A percentile compares a stretch with the other conserved stretches of the same genome.
These are phyloP conservation scores for Solanum clarkiae DNA, from an alignment of 257 asterid genomes.

Conservation along the genomic window DNA sequence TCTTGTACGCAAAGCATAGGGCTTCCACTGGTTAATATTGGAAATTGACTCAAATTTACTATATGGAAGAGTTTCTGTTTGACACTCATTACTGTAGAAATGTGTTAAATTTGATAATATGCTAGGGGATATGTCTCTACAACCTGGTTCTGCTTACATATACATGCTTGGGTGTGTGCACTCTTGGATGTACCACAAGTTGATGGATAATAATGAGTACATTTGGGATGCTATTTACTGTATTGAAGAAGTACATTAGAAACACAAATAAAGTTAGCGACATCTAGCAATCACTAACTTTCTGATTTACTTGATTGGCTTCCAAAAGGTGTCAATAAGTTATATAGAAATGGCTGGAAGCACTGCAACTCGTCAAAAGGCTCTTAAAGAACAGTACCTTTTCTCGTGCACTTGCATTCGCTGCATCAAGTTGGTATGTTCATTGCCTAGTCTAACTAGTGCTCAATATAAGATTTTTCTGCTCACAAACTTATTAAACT, in stretches of 20 bases:
- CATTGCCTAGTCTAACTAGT: not conserved
- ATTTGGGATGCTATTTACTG: not conserved
- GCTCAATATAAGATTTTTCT: not conserved
- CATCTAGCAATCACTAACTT: not conserved
- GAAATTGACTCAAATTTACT: not conserved
- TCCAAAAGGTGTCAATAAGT: conserved; percentile 64
- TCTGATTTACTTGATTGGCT: conserved; percentile 8
- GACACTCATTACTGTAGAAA: not conserved
- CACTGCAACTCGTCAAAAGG: conserved; percentile 71
- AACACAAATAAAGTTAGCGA: not conserved
- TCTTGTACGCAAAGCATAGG: not conserved
- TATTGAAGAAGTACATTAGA: not conserved
- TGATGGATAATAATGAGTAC: not conserved
- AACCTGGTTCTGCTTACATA: not conserved
- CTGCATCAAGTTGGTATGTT: conserved; percentile 63
- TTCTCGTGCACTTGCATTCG: conserved; percentile 73
- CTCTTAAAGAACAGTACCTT: conserved; percentile 86
- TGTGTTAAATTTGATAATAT: not conserved
- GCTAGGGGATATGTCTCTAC: not conserved
- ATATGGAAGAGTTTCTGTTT: not conserved
- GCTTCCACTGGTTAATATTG: not conserved
- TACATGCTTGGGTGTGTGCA: not conserved
- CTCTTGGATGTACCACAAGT: not conserved
- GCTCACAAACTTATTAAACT: not conserved
- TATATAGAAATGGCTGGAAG: conserved; percentile 95